These are phyloP conservation scores for Linderina pennispora DNA, from an alignment of 192 early-diverging fungal genomes.

Conservation along the genomic window DNA sequence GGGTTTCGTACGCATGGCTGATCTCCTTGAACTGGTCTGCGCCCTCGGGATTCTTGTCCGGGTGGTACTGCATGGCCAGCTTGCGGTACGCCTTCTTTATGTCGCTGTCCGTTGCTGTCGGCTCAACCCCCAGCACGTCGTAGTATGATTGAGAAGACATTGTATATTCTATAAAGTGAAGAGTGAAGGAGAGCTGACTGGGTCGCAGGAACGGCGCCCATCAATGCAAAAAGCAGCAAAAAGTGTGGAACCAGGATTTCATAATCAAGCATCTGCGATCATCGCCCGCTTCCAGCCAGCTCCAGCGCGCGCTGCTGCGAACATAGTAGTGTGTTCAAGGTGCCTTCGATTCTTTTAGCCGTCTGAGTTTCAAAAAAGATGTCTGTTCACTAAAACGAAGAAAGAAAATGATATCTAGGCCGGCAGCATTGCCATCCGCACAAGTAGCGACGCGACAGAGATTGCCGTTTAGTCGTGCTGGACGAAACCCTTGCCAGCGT, in stretches of 20 bases:
- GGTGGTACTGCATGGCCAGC: constrained; percentile 58
- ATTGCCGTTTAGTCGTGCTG: constrained; percentile 17
- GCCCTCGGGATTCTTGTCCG: constrained; percentile 65
- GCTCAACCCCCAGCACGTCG: constrained; percentile 38
- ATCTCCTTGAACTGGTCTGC: constrained; percentile 78
- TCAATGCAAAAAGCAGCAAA: too few relatives aligned
- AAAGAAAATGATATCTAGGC: background rate
- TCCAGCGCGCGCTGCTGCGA: too few relatives aligned
- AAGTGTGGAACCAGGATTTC: too few relatives aligned
- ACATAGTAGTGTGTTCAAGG: too few relatives aligned
- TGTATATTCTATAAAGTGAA: constrained; percentile 6
- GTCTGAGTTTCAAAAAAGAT: too few relatives aligned
- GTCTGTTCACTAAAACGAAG: background rate
- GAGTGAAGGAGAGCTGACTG: too few relatives aligned
- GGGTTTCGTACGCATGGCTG: constrained; percentile 75
- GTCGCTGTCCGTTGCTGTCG: constrained; percentile 34
- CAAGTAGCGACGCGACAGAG: background rate
- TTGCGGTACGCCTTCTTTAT: constrained; percentile 52
- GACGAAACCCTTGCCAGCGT: constrained; percentile 71
- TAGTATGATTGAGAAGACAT: constrained; percentile 41
- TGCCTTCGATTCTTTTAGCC: too few relatives aligned
- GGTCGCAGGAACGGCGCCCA: too few relatives aligned
- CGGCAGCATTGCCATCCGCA: background rate
- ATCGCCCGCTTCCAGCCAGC: too few relatives aligned
- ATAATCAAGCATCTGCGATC: too few relatives aligned